Evolutionary conservation across 257 asterid genomes (phyloP).

Genomic region (Capsicum baccatum): DNA sequence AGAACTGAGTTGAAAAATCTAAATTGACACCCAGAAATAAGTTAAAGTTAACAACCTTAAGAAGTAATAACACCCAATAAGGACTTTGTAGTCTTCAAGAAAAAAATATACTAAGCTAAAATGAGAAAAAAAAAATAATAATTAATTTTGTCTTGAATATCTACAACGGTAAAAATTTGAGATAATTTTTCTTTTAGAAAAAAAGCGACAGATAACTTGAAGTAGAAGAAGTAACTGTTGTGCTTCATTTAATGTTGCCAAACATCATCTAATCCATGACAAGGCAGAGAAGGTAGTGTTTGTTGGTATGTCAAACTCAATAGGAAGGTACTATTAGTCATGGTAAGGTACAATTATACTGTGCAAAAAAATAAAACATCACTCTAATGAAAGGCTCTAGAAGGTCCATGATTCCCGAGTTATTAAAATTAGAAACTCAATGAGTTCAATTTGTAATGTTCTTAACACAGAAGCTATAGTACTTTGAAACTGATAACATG

Average conservation of each 20-base stretch:
- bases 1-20: background rate
- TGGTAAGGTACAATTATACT: background rate
- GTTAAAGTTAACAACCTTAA: background rate
- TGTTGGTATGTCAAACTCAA: background rate
- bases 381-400: background rate
- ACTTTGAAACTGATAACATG: background rate
- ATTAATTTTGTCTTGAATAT: background rate
- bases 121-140: background rate
- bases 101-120: background rate
- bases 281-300: background rate
- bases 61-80: background rate
- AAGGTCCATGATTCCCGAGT: background rate
- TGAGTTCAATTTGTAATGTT: background rate
- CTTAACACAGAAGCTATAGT: background rate
- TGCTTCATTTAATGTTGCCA: slow-evolving; percentile 26
- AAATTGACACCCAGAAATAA: background rate
- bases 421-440: background rate
- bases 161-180: background rate
- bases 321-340: background rate
- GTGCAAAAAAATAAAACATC: background rate
- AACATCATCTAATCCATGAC: background rate
- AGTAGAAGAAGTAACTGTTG: background rate
- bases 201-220: too few relatives aligned
- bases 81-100: background rate
- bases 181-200: background rate